Percentiles rank a stretch among this genome's conserved stretches.
Evolutionary conservation across 768 basidiomycete genomes (phyloP).

Genomic region (Fibroporia radiculosa): DNA sequence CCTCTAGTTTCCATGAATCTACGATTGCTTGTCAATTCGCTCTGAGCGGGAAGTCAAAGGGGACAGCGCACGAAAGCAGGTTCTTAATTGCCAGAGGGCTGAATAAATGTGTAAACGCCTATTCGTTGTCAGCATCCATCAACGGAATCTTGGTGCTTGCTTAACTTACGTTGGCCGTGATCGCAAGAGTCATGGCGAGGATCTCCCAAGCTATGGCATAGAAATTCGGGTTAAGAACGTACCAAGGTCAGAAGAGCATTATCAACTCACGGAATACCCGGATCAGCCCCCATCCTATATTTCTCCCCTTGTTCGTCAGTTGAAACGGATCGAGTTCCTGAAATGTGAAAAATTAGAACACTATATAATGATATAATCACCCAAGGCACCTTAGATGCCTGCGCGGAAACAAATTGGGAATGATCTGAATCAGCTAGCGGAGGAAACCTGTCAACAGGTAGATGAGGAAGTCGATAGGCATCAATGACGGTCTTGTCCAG

Average conservation of each 20-base stretch:
- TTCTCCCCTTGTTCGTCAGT: conserved; percentile 21
- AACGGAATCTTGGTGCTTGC: background rate
- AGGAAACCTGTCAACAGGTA: conserved; percentile 28
- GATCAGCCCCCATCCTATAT: conserved; percentile 29
- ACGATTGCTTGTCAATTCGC: background rate
- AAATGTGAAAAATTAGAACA: background rate
- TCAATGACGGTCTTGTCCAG: conserved; percentile 28
- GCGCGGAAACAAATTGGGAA: conserved; percentile 17
- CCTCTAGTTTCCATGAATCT: conserved; percentile 32
- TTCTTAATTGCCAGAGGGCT: conserved; percentile 28
- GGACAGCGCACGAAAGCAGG: conserved; percentile 25
- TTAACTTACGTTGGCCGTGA: conserved; percentile 13
- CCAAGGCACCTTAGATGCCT: conserved; percentile 19
- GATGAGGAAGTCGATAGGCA: conserved; percentile 24
- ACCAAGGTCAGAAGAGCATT: background rate
- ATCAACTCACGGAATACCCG: conserved; percentile 18
- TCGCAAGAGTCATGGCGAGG: conserved; percentile 10
- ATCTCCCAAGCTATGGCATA: conserved; percentile 13
- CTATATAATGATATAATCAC: conserved; percentile 1
- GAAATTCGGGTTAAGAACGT: background rate
- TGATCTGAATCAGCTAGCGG: conserved; percentile 25
- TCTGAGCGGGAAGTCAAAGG: background rate
- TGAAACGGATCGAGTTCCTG: conserved; percentile 30
- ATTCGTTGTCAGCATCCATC: background rate
- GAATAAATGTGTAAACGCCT: conserved; percentile 16